Base-by-base conservation (phyloP, 768 basidiomycete species). In the Trametes villosa region DNA sequence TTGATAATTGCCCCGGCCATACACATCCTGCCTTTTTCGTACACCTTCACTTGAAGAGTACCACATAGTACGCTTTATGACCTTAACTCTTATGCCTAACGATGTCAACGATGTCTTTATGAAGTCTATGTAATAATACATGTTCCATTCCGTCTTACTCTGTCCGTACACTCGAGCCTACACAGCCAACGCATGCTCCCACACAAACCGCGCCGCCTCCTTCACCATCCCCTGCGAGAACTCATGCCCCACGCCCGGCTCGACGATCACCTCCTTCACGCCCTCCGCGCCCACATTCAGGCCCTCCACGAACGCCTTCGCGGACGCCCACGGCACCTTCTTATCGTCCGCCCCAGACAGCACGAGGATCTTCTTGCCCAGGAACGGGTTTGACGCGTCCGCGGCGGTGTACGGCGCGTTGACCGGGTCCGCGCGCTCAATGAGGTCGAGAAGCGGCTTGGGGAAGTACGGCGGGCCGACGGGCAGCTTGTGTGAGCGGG, bases 321-420 rank as follows among this genome's bases (percentile, higher is more conserved):
- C 84, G 18, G 81, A 77, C n/a, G 67, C 65, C 81, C 85, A 86
- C 12, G 90, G 91, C 18, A 94, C 92, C 17, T 89, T 67, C 42
- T 67, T 73, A 72, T 95, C 92, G 22, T 74, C 78, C 56, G 65
- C 81, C 0, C 92, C 92, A 0, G 86, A 85, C 4, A 95, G 72
- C 3, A 89, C 85, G 6, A 95, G 78, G 15, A 95, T 79, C 67
- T 85, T 84, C 77, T 92, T 93, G 1, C 85, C 87, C 4, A 79
- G 59, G 71, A 90, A 93, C 1, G 87, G 84, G 63, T 88, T 88
- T 11, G 71, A 65, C 1, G 52, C 60, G 33, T 75, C 79, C 2
- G 57, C 61, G 20, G 77, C 71, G 13, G 74, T 67, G 62, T 79
- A 83, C 5, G 83, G 74, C 36, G 77, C 73, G 3, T 69, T 71